Conservation (phyloP, 2,329 filamentous ascomycete species). For the Colletotrichum scovillei region DNA sequence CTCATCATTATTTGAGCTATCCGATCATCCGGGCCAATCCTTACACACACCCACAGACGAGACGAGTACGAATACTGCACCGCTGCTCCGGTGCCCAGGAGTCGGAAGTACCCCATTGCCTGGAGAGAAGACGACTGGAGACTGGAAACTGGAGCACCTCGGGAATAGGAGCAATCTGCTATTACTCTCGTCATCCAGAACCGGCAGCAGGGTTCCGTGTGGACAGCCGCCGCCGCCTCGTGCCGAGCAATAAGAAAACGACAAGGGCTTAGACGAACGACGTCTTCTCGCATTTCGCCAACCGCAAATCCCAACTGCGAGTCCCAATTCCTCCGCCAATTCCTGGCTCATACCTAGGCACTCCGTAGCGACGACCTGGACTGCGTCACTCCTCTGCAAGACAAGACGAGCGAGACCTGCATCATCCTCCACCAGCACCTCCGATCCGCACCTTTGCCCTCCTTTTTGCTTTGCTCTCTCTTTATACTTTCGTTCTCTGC, state of each 20-base stretch:
- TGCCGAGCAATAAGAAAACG: conserved; percentile 24
- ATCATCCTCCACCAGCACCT: neutral
- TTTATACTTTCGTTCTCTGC: neutral
- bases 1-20: neutral
- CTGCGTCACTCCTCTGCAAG: conserved; percentile 33
- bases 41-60: neutral
- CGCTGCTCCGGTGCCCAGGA: neutral
- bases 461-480: neutral
- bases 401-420: conserved; percentile 2
- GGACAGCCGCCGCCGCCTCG: conserved; percentile 2
- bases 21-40: conserved; percentile 1
- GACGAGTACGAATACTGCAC: neutral
- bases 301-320: neutral
- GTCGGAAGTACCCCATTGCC: neutral
- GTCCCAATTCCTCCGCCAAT: neutral
- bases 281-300: conserved; percentile 26
- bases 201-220: conserved; percentile 5
- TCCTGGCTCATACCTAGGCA: neutral
- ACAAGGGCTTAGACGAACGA: conserved; percentile 32
- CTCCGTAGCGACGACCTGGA: neutral
- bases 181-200: neutral
- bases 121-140: neutral
- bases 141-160: neutral
- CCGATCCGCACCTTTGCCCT: conserved; percentile 2
- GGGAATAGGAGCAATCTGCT: neutral